Conservation (phyloP, 1,284 basidiomycete genomes). For the Tetrapyrgos nigripes region DNA sequence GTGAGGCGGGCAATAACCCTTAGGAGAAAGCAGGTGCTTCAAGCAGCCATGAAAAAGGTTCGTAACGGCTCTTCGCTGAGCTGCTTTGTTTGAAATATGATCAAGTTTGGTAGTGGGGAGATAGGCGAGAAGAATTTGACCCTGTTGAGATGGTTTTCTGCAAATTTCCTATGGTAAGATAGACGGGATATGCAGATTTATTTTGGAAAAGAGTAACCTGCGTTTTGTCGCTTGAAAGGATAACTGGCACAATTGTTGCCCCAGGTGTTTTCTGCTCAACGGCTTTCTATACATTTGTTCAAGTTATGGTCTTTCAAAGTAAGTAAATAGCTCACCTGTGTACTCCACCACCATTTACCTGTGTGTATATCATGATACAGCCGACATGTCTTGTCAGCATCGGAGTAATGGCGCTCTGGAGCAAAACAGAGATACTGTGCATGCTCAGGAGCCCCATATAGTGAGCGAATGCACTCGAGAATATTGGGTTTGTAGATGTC, state of each 20-base stretch:
- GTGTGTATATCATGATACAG: constrained; percentile 44
- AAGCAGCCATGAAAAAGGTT: constrained; percentile 48
- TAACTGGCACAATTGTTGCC: constrained; percentile 46
- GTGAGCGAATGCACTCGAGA: not conserved
- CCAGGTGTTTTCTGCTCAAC: constrained; percentile 36
- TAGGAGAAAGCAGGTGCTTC: constrained; percentile 26
- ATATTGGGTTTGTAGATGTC: not conserved
- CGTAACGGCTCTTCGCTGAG: constrained; percentile 29
- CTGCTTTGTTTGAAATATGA: constrained; percentile 34
- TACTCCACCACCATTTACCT: constrained; percentile 36
- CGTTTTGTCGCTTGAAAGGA: too few species aligned
- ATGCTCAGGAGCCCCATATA: not conserved
- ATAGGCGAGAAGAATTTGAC: constrained; percentile 43
- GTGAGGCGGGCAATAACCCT: too few species aligned
- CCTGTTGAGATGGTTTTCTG: constrained; percentile 38
- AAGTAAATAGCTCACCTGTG: constrained; percentile 21
- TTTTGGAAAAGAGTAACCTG: too few species aligned
- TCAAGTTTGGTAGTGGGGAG: constrained; percentile 38
- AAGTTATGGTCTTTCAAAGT: not conserved
- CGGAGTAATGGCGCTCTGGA: too few species aligned
- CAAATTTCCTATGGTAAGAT: constrained; percentile 48
- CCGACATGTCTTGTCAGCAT: constrained; percentile 4
- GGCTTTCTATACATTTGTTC: constrained; percentile 23
- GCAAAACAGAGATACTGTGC: constrained; percentile 21
- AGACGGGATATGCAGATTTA: constrained; percentile 48